Base-by-base conservation (phyloP, 83 land plant genomes). In the Picea abies region DNA sequence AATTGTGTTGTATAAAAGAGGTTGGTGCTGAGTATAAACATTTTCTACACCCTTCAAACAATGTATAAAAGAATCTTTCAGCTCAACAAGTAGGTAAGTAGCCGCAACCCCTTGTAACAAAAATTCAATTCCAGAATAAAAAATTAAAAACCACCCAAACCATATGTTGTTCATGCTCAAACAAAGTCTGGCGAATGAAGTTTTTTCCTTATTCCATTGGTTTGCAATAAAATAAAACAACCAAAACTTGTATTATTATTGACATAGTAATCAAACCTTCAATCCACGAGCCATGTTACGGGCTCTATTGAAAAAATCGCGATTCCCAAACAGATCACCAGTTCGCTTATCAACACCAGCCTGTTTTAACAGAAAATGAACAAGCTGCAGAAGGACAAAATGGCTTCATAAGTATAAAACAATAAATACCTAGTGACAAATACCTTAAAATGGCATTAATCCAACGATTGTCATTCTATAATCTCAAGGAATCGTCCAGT, bases 1-100 rank as follows among this genome's bases (percentile, higher is more conserved):
- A 91, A 97, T 94, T 26, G 94, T 94, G 68, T 97, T 95, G 23
- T 89, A 86, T 12, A 97, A 87, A 81, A 97, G 92, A 66, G 99
- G 99, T 82, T 97, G 99, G 83, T 97, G 99, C 80, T 97, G 99
- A n/a, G 99, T 97, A 78, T 97, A 97, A 3, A 97, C 99, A 90
- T 97, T 97, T 87, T 97, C 99, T 81, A 97, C 94, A 15, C 99
- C 99, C 99, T 97, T 84, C 23, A 84, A 35, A 47, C 52, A 78
- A 20, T n/a, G 63, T 4, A 76, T 9, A 78, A 16, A 47, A 83
- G 47, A 4, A 49, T 29, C 19, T 26, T 39, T 62, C 16, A 79
- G 65, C 29, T 60, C 66, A 56, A 60, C 56, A 72, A 73, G 58
- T 1, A 44, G 4, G 1, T 9, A 5, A 44, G 56, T 26, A 67